Percentiles rank a stretch among this genome's conserved stretches.
Evolutionary conservation across 768 basidiomycete species (phyloP).

Genomic region (Boletus sp.): DNA sequence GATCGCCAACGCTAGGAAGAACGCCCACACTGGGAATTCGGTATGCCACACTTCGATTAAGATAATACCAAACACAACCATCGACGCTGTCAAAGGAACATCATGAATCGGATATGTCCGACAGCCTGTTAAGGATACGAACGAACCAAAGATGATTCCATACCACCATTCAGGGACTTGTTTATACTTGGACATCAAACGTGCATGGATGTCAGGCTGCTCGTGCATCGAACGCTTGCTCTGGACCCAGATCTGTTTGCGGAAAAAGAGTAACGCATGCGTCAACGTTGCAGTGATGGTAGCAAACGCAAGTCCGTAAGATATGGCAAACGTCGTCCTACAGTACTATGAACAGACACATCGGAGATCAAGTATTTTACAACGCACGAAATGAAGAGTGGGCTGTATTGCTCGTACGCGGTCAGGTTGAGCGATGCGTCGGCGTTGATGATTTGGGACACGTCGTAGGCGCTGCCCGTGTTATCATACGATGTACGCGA

Average conservation of each 20-base stretch:
- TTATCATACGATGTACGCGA: conserved; percentile 67
- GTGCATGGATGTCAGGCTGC: conserved; percentile 71
- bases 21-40: conserved; percentile 41
- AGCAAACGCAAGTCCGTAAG: conserved; percentile 82
- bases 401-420: conserved; percentile 55
- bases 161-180: conserved; percentile 68
- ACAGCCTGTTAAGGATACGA: background rate
- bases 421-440: conserved; percentile 54
- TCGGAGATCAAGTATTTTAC: background rate
- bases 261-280: conserved; percentile 72
- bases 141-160: conserved; percentile 26
- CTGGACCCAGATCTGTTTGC: conserved; percentile 75
- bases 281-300: conserved; percentile 71
- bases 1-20: conserved; percentile 33
- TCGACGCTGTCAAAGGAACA: conserved; percentile 32
- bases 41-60: conserved; percentile 63
- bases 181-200: conserved; percentile 53
- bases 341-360: background rate
- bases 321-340: conserved; percentile 64
- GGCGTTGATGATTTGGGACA: conserved; percentile 50
- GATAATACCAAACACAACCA: conserved; percentile 56
- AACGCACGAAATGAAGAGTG: conserved; percentile 52
- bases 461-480: conserved; percentile 54
- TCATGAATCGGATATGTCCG: background rate
- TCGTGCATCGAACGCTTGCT: conserved; percentile 67